Evolutionary conservation across 768 basidiomycete genomes (phyloP).

Genomic region (Leccinum broughii): DNA sequence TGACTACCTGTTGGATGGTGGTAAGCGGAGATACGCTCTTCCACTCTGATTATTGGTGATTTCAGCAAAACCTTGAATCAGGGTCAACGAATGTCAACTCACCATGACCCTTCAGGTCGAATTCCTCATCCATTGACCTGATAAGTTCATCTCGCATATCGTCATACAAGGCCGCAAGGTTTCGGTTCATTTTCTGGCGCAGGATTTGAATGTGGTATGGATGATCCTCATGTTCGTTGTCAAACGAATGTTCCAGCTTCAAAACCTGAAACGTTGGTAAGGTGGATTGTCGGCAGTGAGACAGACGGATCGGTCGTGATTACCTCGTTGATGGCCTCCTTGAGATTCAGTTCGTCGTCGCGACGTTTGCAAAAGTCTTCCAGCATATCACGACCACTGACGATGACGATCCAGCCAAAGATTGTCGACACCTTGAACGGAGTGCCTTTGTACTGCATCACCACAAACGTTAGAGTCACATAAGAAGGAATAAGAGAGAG

Average conservation of each 20-base stretch:
- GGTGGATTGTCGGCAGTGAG: neutral
- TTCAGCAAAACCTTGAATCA: neutral
- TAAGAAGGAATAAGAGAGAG: too few species aligned
- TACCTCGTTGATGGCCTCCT: slow-evolving; percentile 21
- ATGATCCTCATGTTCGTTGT: slow-evolving; percentile 29
- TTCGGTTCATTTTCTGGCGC: slow-evolving; percentile 36
- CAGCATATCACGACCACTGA: slow-evolving; percentile 31
- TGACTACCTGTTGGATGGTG: slow-evolving; percentile 3
- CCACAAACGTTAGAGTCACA: too few species aligned
- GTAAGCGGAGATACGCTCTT: slow-evolving; percentile 6
- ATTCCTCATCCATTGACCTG: slow-evolving; percentile 39
- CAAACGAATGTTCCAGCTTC: slow-evolving; percentile 40
- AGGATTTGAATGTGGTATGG: slow-evolving; percentile 34
- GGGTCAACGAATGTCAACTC: neutral
- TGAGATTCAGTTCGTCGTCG: slow-evolving; percentile 39
- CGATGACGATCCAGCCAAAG: slow-evolving; percentile 41
- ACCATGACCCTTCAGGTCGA: slow-evolving; percentile 28
- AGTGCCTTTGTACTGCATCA: too few species aligned
- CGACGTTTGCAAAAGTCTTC: slow-evolving; percentile 44
- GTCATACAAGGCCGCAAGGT: slow-evolving; percentile 38
- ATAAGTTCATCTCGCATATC: slow-evolving; percentile 45
- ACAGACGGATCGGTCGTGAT: neutral
- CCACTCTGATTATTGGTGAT: slow-evolving; percentile 8
- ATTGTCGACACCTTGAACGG: slow-evolving; percentile 22
- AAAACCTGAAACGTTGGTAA: slow-evolving; percentile 30